Percentiles rank a stretch among this genome's conserved stretches.
phyloP scores from a whole-genome alignment of 176 grass and related monocot species.

The Saccharum officinarum region DNA sequence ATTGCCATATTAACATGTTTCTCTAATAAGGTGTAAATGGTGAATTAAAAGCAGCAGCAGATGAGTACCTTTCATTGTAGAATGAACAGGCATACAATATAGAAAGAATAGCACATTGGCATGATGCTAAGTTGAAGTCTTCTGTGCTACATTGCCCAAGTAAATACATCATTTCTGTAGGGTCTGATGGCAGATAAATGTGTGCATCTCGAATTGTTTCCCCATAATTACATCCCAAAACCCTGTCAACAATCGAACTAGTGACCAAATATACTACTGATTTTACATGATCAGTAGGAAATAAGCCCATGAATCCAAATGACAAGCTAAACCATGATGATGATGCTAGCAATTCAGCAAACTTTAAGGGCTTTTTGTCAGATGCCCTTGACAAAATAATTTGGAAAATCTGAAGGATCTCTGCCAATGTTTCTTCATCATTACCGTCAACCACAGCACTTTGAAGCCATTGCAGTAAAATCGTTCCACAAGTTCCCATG shows the following conservation, averaged over 20 bases:
- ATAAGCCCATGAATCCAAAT: slow-evolving; percentile 85
- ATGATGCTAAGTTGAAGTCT: slow-evolving; percentile 78
- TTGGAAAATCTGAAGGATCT: slow-evolving; percentile 84
- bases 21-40: not conserved
- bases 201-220: slow-evolving; percentile 80
- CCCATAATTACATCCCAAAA: slow-evolving; percentile 71
- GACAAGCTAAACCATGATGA: slow-evolving; percentile 91
- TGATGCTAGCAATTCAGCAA: slow-evolving; percentile 63
- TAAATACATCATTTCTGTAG: slow-evolving; percentile 76
- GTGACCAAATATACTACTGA: slow-evolving; percentile 71
- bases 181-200: slow-evolving; percentile 73
- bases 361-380: slow-evolving; percentile 40
- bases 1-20: slow-evolving; percentile 32
- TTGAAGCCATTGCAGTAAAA: slow-evolving; percentile 70
- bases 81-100: slow-evolving; percentile 75
- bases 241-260: slow-evolving; percentile 63
- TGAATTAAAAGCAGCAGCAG: slow-evolving; percentile 17
- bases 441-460: slow-evolving; percentile 58
- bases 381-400: slow-evolving; percentile 70
- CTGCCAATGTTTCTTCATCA: slow-evolving; percentile 66
- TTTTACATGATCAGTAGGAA: slow-evolving; percentile 78
- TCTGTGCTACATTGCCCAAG: slow-evolving; percentile 69
- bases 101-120: slow-evolving; percentile 77
- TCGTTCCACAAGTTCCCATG: slow-evolving; percentile 66
- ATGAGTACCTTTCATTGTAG: slow-evolving; percentile 77